Evolutionary conservation across 805 yeast species (phyloP).

Genomic region (Pichia rugopelliculosa): DNA sequence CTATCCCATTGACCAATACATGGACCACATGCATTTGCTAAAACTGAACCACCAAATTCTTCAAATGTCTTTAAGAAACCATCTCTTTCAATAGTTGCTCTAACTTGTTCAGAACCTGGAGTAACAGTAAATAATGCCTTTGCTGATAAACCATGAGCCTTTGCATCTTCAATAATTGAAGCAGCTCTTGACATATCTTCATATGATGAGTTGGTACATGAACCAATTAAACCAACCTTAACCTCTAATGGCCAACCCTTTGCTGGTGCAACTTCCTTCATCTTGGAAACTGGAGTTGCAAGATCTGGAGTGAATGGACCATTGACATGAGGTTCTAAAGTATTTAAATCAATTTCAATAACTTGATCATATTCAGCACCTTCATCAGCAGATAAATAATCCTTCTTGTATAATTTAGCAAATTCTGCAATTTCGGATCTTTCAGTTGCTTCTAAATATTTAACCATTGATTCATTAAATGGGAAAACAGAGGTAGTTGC

Average conservation of each 20-base stretch:
- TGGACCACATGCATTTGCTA: slow-evolving; percentile 99
- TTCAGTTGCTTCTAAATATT: slow-evolving; percentile 73
- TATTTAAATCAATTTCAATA: slow-evolving; percentile 78
- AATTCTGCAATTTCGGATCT: slow-evolving; percentile 77
- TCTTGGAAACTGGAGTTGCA: slow-evolving; percentile 83
- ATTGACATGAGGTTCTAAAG: slow-evolving; percentile 89
- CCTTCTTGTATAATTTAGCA: slow-evolving; percentile 42
- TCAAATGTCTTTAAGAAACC: slow-evolving; percentile 78
- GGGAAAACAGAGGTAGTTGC: slow-evolving; percentile 99
- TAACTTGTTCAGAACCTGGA: slow-evolving; percentile 96
- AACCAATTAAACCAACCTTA: slow-evolving; percentile 92
- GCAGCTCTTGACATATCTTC: slow-evolving; percentile 98
- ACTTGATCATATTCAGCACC: slow-evolving; percentile 90
- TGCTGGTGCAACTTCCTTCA: slow-evolving; percentile 60
- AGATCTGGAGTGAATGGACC: slow-evolving; percentile 99
- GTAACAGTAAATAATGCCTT: slow-evolving; percentile 90
- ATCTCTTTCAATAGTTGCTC: slow-evolving; percentile 95
- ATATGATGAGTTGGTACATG: slow-evolving; percentile 97
- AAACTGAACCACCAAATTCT: slow-evolving; percentile 82
- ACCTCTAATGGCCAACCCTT: slow-evolving; percentile 84
- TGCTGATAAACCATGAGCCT: slow-evolving; percentile 77
- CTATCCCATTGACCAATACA: slow-evolving; percentile 99
- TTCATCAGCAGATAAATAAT: slow-evolving; percentile 70
- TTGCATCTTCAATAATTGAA: slow-evolving; percentile 83
- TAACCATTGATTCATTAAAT: slow-evolving; percentile 45